A percentile compares a stretch with the other conserved stretches of the same genome.
phyloP scores from a whole-genome alignment of 768 basidiomycete genomes.

The Kondoa subrosea region DNA sequence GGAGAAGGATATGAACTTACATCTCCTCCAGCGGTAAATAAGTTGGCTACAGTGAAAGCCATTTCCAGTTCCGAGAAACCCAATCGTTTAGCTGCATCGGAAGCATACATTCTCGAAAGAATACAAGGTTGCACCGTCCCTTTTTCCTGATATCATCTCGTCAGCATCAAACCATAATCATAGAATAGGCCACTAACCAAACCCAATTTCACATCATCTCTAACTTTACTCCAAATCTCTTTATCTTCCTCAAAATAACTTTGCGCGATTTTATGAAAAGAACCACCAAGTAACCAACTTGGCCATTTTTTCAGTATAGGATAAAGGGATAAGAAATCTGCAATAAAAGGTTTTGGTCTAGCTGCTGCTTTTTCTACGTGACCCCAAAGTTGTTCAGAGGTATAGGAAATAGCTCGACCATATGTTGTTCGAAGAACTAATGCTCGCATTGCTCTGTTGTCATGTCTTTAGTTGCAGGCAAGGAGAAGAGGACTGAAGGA shows the following conservation, averaged over 20 bases:
- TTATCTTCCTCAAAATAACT: slow-evolving; percentile 12
- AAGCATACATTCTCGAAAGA: slow-evolving; percentile 11
- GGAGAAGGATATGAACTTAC: background rate
- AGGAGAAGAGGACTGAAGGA: background rate
- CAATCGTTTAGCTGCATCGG: slow-evolving; percentile 10
- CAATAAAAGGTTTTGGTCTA: slow-evolving; percentile 10
- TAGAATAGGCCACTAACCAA: slow-evolving; percentile 6
- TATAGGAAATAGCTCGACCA: background rate
- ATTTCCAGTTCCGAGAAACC: slow-evolving; percentile 10
- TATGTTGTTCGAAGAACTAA: slow-evolving; percentile 13
- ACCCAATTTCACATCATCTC: slow-evolving; percentile 8
- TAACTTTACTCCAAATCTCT: slow-evolving; percentile 9
- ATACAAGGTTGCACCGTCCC: slow-evolving; percentile 7
- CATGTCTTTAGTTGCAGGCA: background rate
- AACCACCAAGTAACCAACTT: slow-evolving; percentile 13
- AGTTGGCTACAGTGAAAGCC: slow-evolving; percentile 15
- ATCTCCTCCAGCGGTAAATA: slow-evolving; percentile 16
- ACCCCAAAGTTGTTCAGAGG: slow-evolving; percentile 13
- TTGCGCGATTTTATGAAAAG: slow-evolving; percentile 8
- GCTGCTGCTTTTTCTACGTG: slow-evolving; percentile 6
- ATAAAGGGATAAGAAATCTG: slow-evolving; percentile 7
- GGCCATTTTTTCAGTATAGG: slow-evolving; percentile 13
- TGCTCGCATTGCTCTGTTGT: background rate
- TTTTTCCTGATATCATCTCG: slow-evolving; percentile 1
- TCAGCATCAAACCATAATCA: background rate